Conservation (phyloP, 2,329 filamentous ascomycete species). For the Aspergillus phoenicis region DNA sequence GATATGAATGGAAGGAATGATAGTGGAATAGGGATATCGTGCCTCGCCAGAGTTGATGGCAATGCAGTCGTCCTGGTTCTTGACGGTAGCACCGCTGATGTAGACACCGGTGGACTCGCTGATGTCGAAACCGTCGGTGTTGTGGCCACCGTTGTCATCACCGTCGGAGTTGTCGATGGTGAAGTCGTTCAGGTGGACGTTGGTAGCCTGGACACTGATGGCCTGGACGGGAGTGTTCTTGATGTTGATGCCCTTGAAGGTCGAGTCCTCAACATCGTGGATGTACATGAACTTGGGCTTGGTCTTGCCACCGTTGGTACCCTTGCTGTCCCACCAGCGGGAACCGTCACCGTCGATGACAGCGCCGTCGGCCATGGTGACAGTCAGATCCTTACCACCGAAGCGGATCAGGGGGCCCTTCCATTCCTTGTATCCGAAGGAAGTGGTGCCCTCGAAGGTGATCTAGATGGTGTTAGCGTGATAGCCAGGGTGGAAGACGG, state of each 20-base stretch:
- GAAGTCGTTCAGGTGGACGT: slow-evolving; percentile 54
- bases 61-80: slow-evolving; percentile 64
- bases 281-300: slow-evolving; percentile 69
- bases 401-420: slow-evolving; percentile 64
- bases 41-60: slow-evolving; percentile 59
- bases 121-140: slow-evolving; percentile 53
- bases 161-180: slow-evolving; percentile 62
- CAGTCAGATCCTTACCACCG: slow-evolving; percentile 58
- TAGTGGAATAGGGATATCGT: slow-evolving; percentile 3
- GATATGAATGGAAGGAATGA: no score
- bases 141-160: slow-evolving; percentile 49
- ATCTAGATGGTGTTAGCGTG: slow-evolving; percentile 39
- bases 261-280: slow-evolving; percentile 35
- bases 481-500: background rate
- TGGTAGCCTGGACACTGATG: slow-evolving; percentile 49
- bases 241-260: slow-evolving; percentile 37
- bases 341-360: slow-evolving; percentile 59
- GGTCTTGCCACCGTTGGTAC: slow-evolving; percentile 61
- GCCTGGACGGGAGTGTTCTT: slow-evolving; percentile 44
- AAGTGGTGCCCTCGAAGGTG: slow-evolving; percentile 67
- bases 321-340: slow-evolving; percentile 64
- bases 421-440: slow-evolving; percentile 68
- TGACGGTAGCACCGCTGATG: slow-evolving; percentile 55
- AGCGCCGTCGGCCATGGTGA: slow-evolving; percentile 55
- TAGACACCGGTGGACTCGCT: slow-evolving; percentile 50